Evolutionary conservation across 768 basidiomycete species (phyloP), one percentile per base, ranked within the genome.

Genomic region (Neoboletus subvelutipes): DNA sequence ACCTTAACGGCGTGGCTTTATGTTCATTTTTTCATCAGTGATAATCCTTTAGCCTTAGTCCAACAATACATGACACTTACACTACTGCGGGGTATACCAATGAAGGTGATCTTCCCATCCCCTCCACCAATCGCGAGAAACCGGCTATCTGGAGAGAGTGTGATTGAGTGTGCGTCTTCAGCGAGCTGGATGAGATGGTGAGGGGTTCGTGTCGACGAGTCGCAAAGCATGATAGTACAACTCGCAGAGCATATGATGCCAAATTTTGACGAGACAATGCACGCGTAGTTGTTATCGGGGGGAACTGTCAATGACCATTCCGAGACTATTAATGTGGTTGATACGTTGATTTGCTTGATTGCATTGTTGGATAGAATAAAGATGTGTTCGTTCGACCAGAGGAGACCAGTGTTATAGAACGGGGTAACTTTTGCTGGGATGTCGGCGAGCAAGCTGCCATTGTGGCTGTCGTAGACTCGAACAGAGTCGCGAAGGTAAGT

Each of bases 371-470:
- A 47, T 20, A 58, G 34, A 24, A 50, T 29, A 13, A 62, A 42
- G 9, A 62, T 50, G 28, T 6, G 3, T 2, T 28, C 34, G 20
- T 43, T 39, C 20, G 40, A 33, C 61, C 61, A 62, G 20, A 62
- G 48, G 5, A 62, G 60, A 4, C 55, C 61, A 2, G 55, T 57
- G 31, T 61, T 61, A n/a, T 62, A 61, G 45, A 53, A 53, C 24
- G 51, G 47, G 4, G 51, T 53, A 17, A 62, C 56, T 13, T 46
- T 58, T 42, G n/a, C 55, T 33, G 20, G 2, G 13, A 58, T 41
- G 6, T 34, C 15, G 28, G 15, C 37, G 13, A 61, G 22, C 39
- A 45, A 5, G 46, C 6, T 20, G 17, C 60, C 60, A 28, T 31
- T 24, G 37, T 15, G 22, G n/a, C 40, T 42, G 43, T 62, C 39